A percentile compares a stretch with the other conserved stretches of the same genome.
Conservation (phyloP, 176 grass and related monocot species). For the Luzula sylvatica region DNA sequence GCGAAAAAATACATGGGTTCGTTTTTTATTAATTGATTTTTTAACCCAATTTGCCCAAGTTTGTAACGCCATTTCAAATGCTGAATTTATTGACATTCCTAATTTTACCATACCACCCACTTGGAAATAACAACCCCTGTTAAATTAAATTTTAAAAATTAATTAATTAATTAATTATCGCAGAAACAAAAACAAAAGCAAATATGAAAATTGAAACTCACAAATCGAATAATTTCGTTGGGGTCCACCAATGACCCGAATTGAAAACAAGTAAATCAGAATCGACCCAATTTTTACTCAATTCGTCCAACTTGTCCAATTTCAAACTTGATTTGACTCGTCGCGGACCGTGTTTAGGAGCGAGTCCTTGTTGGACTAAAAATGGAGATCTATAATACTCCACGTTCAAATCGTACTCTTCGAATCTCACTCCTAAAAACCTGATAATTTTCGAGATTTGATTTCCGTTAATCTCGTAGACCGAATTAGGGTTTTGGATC, state of each 20-base stretch:
- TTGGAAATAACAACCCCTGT: slow-evolving; percentile 99
- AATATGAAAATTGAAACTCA: slow-evolving; percentile 27
- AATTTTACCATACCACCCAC: slow-evolving; percentile 60
- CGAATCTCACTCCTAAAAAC: slow-evolving; percentile 77
- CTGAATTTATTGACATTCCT: slow-evolving; percentile 70
- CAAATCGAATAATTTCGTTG: slow-evolving; percentile 96
- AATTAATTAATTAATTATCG: not conserved
- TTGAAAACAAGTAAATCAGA: slow-evolving; percentile 90
- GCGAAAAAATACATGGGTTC: slow-evolving; percentile 72
- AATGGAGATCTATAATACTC: slow-evolving; percentile 81
- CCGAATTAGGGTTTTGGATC: slow-evolving; percentile 49
- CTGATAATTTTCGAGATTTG: slow-evolving; percentile 84
- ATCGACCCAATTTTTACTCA: slow-evolving; percentile 51
- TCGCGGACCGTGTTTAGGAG: slow-evolving; percentile 28
- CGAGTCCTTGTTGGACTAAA: slow-evolving; percentile 63
- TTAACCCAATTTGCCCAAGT: slow-evolving; percentile 88
- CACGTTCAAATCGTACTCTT: slow-evolving; percentile 61
- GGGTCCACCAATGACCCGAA: slow-evolving; percentile 97
- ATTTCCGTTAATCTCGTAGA: slow-evolving; percentile 86
- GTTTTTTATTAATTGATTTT: slow-evolving; percentile 50
- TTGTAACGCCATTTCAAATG: slow-evolving; percentile 85
- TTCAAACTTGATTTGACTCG: slow-evolving; percentile 54
- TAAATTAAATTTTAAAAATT: not conserved
- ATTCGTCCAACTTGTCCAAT: slow-evolving; percentile 70
- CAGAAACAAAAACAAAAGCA: not conserved